phyloP scores from a whole-genome alignment of 2,329 filamentous ascomycete species.

The Penicillium fuscoglaucum region DNA sequence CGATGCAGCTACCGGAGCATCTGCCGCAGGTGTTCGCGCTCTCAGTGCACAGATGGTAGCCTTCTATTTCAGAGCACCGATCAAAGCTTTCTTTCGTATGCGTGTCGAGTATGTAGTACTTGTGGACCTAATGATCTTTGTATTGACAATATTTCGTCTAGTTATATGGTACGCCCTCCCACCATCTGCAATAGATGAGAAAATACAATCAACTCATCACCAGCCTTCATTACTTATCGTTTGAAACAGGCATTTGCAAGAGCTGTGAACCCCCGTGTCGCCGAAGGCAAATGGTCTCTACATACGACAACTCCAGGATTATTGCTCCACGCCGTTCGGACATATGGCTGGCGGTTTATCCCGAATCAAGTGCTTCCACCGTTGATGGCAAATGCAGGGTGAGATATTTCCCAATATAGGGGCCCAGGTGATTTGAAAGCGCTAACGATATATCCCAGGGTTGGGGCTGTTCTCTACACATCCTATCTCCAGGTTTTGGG shows the following conservation, averaged over 20 bases:
- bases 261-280: conserved; percentile 59
- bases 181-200: background rate
- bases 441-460: conserved; percentile 34
- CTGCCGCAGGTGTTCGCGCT: conserved; percentile 79
- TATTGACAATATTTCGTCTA: conserved; percentile 30
- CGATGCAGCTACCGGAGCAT: conserved; percentile 70
- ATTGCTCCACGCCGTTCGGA: conserved; percentile 59
- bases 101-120: conserved; percentile 72
- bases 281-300: conserved; percentile 56
- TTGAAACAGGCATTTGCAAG: conserved; percentile 58
- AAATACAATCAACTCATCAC: conserved; percentile 13
- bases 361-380: conserved; percentile 65
- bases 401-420: conserved; percentile 18
- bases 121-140: background rate
- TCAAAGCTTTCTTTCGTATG: conserved; percentile 89
- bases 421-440: background rate
- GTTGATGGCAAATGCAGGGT: conserved; percentile 62
- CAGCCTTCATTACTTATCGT: conserved; percentile 2
- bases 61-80: conserved; percentile 88
- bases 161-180: conserved; percentile 51
- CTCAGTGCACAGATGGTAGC: conserved; percentile 79
- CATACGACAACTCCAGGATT: conserved; percentile 62
- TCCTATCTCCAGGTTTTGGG: conserved; percentile 62
- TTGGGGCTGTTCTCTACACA: conserved; percentile 64
- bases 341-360: conserved; percentile 65